Evolutionary conservation across 441 rosid species (phyloP).

Genomic region (Adansonia grandidieri): DNA sequence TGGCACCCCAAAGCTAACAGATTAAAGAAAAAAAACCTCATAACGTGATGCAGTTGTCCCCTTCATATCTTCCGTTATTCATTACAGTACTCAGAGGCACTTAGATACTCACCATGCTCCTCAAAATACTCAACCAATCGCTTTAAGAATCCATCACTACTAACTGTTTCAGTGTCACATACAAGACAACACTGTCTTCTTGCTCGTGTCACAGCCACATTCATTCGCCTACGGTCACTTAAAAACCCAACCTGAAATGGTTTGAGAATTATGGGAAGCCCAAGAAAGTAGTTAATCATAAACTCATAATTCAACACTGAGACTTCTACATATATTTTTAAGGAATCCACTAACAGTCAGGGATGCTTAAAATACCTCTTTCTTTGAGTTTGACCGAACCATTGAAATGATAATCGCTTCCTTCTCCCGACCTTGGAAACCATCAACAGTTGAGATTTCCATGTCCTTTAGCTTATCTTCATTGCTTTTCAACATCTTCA

Average conservation of each 20-base stretch:
- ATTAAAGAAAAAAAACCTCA: not conserved
- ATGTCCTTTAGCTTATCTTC: conserved; percentile 76
- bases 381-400: conserved; percentile 90
- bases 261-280: conserved; percentile 21
- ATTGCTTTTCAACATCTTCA: conserved; percentile 70
- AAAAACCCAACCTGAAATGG: conserved; percentile 72
- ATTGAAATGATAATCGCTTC: conserved; percentile 93
- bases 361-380: conserved; percentile 56
- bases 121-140: conserved; percentile 84
- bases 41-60: conserved; percentile 13
- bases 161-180: conserved; percentile 90
- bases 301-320: conserved; percentile 9
- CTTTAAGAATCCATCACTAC: conserved; percentile 70
- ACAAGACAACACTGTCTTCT: conserved; percentile 91
- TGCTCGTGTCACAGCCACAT: conserved; percentile 92
- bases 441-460: conserved; percentile 96
- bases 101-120: conserved; percentile 90
- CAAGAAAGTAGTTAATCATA: not conserved
- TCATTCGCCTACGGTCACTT: conserved; percentile 87
- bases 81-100: conserved; percentile 78
- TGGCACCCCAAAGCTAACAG: conserved; percentile 1
- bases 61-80: conserved; percentile 33
- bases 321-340: conserved; percentile 13
- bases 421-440: conserved; percentile 96
- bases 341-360: not conserved